phyloP scores from a whole-genome alignment of 345 rosid genomes.

The Eucalyptus sp. region DNA sequence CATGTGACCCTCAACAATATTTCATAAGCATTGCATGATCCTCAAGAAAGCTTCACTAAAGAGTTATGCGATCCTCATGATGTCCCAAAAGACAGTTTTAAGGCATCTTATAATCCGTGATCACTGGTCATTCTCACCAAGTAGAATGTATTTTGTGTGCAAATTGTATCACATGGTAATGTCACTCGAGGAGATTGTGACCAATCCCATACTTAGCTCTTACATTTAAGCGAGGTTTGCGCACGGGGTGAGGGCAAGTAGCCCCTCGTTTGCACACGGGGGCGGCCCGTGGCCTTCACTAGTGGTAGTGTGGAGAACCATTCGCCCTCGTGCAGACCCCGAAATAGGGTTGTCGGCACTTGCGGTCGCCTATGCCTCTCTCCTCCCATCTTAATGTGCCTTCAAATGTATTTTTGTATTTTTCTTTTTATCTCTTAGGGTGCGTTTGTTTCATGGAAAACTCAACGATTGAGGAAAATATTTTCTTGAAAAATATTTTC shows the following conservation, averaged over 20 bases:
- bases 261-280: no score
- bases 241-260: no score
- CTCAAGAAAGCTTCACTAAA: background rate
- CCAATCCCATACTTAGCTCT: background rate
- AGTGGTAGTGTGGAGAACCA: background rate
- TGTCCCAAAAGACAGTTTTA: no score
- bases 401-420: background rate
- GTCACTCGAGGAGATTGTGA: background rate
- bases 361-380: background rate
- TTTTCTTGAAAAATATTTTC: no score
- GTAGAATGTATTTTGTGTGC: background rate
- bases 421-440: no score
- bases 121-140: rapidly evolving
- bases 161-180: rapidly evolving
- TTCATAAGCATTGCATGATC: rapidly evolving
- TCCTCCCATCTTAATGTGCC: background rate
- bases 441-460: no score
- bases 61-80: background rate
- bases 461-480: no score
- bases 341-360: background rate
- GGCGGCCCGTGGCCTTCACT: background rate
- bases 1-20: background rate
- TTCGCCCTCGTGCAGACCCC: background rate
- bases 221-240: no score
- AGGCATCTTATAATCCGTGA: no score